Conservation (phyloP, 129 eudicot genomes). For the Saussurea involucrata region DNA sequence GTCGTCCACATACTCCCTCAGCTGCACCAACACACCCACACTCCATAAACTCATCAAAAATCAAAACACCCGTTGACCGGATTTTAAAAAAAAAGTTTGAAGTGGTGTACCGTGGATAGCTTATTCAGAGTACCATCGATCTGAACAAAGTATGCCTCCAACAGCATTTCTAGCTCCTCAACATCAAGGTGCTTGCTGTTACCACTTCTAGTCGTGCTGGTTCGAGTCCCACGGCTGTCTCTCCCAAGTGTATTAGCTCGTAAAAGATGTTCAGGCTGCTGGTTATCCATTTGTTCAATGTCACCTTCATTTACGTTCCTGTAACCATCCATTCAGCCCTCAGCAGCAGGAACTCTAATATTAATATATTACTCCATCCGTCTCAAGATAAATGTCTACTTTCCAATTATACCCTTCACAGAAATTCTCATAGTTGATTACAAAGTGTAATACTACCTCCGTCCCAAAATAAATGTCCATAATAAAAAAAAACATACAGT, state of each 20-base stretch:
- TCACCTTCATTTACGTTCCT: conserved; percentile 11
- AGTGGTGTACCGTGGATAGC: conserved; percentile 36
- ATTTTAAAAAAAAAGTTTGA: not conserved
- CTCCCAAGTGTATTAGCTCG: conserved; percentile 26
- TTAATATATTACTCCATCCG: not conserved
- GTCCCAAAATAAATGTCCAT: too few species aligned
- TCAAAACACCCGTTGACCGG: not conserved
- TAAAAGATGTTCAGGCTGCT: conserved; percentile 11
- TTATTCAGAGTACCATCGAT: conserved; percentile 57
- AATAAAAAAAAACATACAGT: too few species aligned
- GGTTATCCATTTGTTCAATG: conserved; percentile 13
- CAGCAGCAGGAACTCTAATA: conserved; percentile 8
- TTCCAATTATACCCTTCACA: too few species aligned
- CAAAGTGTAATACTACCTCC: too few species aligned
- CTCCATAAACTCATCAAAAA: too few species aligned
- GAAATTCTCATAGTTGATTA: too few species aligned
- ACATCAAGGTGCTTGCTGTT: conserved; percentile 41
- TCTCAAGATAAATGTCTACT: too few species aligned
- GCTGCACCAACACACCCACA: conserved; percentile 17
- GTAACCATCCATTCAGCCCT: conserved; percentile 7
- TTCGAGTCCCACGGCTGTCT: conserved; percentile 29
- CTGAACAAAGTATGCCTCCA: conserved; percentile 67
- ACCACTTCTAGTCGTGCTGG: conserved; percentile 34
- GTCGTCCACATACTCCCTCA: conserved; percentile 69
- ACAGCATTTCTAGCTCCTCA: conserved; percentile 60